These are phyloP conservation scores for Cardamine chenopodiifolia DNA, from an alignment of 345 rosid genomes.

Conservation along the genomic window DNA sequence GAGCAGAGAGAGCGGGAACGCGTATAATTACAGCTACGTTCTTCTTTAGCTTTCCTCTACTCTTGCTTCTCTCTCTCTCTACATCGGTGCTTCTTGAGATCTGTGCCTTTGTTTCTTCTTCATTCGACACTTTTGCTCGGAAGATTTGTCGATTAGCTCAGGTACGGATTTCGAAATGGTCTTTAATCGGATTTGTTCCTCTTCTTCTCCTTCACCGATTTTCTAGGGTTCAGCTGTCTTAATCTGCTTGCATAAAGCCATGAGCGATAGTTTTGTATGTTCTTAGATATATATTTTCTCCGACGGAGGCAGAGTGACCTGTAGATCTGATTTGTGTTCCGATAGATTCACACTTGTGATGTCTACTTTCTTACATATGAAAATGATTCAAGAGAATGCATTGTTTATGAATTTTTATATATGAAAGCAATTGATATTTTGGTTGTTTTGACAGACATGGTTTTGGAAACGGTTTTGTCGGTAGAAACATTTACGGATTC, in stretches of 20 bases:
- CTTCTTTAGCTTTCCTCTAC: conserved; percentile 40
- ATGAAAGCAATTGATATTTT: neutral
- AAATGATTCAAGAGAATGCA: neutral
- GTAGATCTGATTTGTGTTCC: conserved; percentile 37
- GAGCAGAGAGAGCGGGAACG: conserved; percentile 53
- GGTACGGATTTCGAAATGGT: conserved; percentile 49
- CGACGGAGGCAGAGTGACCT: neutral
- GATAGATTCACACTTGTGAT: neutral
- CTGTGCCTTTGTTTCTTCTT: conserved; percentile 35
- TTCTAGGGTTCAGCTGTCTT: conserved; percentile 18
- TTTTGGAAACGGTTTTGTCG: conserved; percentile 26
- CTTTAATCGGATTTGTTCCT: conserved; percentile 5
- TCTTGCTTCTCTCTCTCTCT: neutral
- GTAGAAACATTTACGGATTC: conserved; percentile 25
- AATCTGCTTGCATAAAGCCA: conserved; percentile 9
- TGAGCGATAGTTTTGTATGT: neutral
- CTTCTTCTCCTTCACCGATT: conserved; percentile 7
- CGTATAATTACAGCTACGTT: conserved; percentile 37
- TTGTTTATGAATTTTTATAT: neutral
- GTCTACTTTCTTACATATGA: conserved; percentile 11
- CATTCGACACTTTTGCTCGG: conserved; percentile 8
- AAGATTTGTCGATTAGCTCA: conserved; percentile 24
- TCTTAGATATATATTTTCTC: neutral
- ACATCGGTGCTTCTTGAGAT: conserved; percentile 42
- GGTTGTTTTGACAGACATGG: neutral